Conservation (phyloP, 2,329 filamentous ascomycete genomes). For the Penicillium hordei region DNA sequence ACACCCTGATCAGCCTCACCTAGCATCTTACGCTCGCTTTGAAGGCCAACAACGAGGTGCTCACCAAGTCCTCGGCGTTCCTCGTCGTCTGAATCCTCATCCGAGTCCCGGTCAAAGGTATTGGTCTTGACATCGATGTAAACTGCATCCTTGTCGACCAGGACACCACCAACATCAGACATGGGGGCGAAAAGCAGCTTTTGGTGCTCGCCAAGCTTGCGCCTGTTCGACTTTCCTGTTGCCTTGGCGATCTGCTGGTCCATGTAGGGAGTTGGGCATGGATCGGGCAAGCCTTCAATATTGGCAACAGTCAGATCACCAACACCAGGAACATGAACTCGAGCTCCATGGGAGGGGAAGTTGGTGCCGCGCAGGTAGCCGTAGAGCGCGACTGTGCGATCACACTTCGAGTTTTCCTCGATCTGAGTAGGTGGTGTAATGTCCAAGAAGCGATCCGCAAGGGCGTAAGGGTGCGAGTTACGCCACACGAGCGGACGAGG, state of each 20-base stretch:
- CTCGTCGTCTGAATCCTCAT: slow-evolving; percentile 60
- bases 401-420: slow-evolving; percentile 84
- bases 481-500: slow-evolving; percentile 94
- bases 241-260: slow-evolving; percentile 83
- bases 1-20: slow-evolving; percentile 81
- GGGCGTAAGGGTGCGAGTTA: slow-evolving; percentile 90
- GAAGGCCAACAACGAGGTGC: slow-evolving; percentile 87
- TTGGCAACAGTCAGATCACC: slow-evolving; percentile 81
- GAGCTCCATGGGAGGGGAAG: slow-evolving; percentile 78
- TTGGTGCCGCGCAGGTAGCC: slow-evolving; percentile 95
- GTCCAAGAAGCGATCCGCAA: slow-evolving; percentile 93
- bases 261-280: slow-evolving; percentile 89
- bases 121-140: slow-evolving; percentile 75
- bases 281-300: slow-evolving; percentile 87
- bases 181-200: slow-evolving; percentile 95
- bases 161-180: slow-evolving; percentile 93
- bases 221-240: slow-evolving; percentile 75
- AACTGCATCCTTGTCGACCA: slow-evolving; percentile 95
- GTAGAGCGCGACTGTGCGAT: slow-evolving; percentile 85
- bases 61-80: slow-evolving; percentile 84
- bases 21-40: slow-evolving; percentile 76
- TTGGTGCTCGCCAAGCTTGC: slow-evolving; percentile 90
- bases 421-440: slow-evolving; percentile 90
- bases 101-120: slow-evolving; percentile 68
- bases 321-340: slow-evolving; percentile 88